phyloP scores from a whole-genome alignment of 73 alveolate genomes.

The Urostyla sp. region DNA sequence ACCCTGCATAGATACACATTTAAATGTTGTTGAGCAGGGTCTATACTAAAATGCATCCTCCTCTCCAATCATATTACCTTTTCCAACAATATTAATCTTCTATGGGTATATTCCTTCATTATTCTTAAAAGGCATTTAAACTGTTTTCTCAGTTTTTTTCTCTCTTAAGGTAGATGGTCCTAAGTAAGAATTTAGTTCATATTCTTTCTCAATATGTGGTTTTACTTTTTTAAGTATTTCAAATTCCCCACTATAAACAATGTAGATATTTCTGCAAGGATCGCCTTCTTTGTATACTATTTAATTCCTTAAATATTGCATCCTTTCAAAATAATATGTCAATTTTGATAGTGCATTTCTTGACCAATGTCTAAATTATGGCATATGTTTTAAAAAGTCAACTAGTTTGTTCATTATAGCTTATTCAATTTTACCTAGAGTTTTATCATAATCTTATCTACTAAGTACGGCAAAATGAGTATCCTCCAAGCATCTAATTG shows the following conservation, averaged over 20 bases:
- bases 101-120: background rate
- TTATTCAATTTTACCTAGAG: conserved; percentile 61
- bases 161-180: conserved; percentile 16
- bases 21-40: conserved; percentile 24
- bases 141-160: background rate
- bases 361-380: conserved; percentile 60
- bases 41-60: conserved; percentile 41
- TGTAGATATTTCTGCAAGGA: conserved; percentile 30
- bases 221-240: conserved; percentile 56
- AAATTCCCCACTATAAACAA: conserved; percentile 73
- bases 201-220: conserved; percentile 2
- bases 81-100: conserved; percentile 35
- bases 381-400: conserved; percentile 53
- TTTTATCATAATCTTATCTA: conserved; percentile 45
- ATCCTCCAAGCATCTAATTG: conserved; percentile 65
- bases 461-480: conserved; percentile 41
- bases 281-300: conserved; percentile 66
- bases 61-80: conserved; percentile 63
- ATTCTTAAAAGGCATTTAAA: background rate
- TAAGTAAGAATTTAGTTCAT: background rate
- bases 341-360: conserved; percentile 58
- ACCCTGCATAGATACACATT: conserved; percentile 37
- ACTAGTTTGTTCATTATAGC: conserved; percentile 29
- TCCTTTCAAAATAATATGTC: conserved; percentile 44
- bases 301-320: conserved; percentile 46